phyloP scores from a whole-genome alignment of 257 asterid genomes.

The Gentiana dahurica region DNA sequence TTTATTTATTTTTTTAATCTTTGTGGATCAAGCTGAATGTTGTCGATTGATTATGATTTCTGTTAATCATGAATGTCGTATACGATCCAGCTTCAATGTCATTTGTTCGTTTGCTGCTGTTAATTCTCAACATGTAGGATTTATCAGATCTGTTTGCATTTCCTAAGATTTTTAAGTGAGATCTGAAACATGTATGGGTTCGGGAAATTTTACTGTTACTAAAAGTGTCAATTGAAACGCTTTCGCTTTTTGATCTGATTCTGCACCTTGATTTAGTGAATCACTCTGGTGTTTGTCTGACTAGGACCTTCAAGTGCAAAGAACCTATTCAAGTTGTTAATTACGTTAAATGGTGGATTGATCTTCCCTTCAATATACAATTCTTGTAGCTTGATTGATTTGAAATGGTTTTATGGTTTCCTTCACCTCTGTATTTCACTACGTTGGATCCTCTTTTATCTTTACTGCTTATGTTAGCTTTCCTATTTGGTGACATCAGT shows the following conservation, averaged over 20 bases:
- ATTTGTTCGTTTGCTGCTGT: neutral
- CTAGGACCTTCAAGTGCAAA: neutral
- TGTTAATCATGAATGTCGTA: neutral
- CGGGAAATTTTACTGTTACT: neutral
- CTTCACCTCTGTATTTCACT: no score
- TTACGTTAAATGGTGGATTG: no score
- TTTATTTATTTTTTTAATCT: no score
- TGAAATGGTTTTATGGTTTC: no score
- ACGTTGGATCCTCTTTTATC: no score
- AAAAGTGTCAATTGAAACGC: neutral
- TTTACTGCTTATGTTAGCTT: no score
- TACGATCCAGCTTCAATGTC: neutral
- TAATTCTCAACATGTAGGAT: no score
- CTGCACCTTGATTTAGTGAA: neutral
- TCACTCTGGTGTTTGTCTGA: constrained; percentile 11
- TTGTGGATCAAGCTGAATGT: neutral
- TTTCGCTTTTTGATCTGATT: neutral
- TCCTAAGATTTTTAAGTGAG: neutral
- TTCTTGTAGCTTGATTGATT: neutral
- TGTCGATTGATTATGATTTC: neutral
- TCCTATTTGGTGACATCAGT: no score
- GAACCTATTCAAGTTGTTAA: neutral
- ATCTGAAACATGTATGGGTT: constrained; percentile 5
- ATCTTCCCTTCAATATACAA: no score
- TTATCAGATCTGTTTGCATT: constrained; percentile 13